A percentile compares a stretch with the other conserved stretches of the same genome.
phyloP scores from a whole-genome alignment of 2,329 filamentous ascomycete species.

The Ophioceras dolichostomum region DNA sequence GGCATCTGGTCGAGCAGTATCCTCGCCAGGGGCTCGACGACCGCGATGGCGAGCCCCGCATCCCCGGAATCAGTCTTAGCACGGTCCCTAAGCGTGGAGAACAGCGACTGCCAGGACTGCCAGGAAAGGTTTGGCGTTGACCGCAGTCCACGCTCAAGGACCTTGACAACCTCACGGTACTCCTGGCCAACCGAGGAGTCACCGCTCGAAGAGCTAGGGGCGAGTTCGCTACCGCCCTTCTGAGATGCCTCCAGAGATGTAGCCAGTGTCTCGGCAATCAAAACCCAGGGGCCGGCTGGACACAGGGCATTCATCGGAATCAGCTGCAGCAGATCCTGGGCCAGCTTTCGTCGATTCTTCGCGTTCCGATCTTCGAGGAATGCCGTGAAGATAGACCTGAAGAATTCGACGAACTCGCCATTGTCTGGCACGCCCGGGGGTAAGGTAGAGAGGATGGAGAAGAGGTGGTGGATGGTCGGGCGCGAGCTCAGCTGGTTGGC shows the following conservation, averaged over 20 bases:
- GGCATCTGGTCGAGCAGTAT: slow-evolving; percentile 26
- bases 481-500: slow-evolving; percentile 38
- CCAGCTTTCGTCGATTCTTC: slow-evolving; percentile 31
- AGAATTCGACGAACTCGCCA: slow-evolving; percentile 29
- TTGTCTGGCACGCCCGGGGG: slow-evolving; percentile 35
- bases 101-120: slow-evolving; percentile 39
- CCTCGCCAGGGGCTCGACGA: slow-evolving; percentile 61
- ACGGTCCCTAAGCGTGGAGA: slow-evolving; percentile 41
- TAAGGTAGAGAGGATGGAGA: slow-evolving; percentile 43
- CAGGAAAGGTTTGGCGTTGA: slow-evolving; percentile 34
- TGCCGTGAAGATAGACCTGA: slow-evolving; percentile 40
- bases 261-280: slow-evolving; percentile 33
- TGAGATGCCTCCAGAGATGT: slow-evolving; percentile 27
- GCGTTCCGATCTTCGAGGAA: slow-evolving; percentile 41
- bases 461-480: slow-evolving; percentile 53
- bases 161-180: slow-evolving; percentile 55
- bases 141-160: slow-evolving; percentile 51
- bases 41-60: slow-evolving; percentile 48
- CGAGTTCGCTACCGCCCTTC: slow-evolving; percentile 22
- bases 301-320: slow-evolving; percentile 30
- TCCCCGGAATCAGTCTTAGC: slow-evolving; percentile 55
- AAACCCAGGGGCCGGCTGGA: slow-evolving; percentile 38
- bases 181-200: slow-evolving; percentile 48
- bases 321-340: slow-evolving; percentile 36
- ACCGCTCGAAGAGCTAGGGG: slow-evolving; percentile 21